Evolutionary conservation across 148 eudicot genomes (phyloP).

Genomic region (Spergularia bocconei): DNA sequence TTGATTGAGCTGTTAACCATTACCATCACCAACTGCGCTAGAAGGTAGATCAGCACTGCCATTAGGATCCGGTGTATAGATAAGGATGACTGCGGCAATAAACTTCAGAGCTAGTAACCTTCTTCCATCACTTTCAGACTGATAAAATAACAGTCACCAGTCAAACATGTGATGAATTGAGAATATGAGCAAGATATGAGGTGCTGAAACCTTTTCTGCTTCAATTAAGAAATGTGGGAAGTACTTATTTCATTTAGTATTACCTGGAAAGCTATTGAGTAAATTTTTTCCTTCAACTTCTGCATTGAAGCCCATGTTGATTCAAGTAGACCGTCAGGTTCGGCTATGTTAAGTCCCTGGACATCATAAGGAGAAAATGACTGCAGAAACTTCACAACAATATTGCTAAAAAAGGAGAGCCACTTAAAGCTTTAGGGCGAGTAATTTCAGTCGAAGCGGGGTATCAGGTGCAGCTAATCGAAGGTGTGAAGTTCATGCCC

Average conservation of each 20-base stretch:
- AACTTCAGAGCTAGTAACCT: constrained; percentile 83
- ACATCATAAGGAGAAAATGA: neutral
- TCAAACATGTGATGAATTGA: constrained; percentile 1
- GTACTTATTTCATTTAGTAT: constrained; percentile 14
- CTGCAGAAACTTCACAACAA: constrained; percentile 3
- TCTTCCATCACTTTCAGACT: constrained; percentile 80
- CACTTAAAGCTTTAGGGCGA: no score
- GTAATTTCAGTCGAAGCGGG: no score
- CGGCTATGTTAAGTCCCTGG: constrained; percentile 70
- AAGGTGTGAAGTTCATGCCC: neutral
- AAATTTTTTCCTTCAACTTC: constrained; percentile 82
- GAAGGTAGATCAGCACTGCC: constrained; percentile 69
- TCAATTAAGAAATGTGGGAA: neutral
- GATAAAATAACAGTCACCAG: constrained; percentile 15
- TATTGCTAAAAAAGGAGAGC: neutral
- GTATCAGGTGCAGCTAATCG: neutral
- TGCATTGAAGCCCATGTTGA: constrained; percentile 75
- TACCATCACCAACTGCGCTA: constrained; percentile 58
- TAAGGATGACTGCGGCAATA: constrained; percentile 69
- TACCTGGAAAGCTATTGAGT: constrained; percentile 83
- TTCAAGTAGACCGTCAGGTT: constrained; percentile 56
- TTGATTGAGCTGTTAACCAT: constrained; percentile 10
- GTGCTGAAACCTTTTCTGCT: neutral
- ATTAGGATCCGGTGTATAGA: constrained; percentile 88
- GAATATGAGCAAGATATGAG: neutral